These are phyloP conservation scores for Periconia sp. DNA, from an alignment of 2,329 filamentous ascomycete species.

Conservation along the genomic window DNA sequence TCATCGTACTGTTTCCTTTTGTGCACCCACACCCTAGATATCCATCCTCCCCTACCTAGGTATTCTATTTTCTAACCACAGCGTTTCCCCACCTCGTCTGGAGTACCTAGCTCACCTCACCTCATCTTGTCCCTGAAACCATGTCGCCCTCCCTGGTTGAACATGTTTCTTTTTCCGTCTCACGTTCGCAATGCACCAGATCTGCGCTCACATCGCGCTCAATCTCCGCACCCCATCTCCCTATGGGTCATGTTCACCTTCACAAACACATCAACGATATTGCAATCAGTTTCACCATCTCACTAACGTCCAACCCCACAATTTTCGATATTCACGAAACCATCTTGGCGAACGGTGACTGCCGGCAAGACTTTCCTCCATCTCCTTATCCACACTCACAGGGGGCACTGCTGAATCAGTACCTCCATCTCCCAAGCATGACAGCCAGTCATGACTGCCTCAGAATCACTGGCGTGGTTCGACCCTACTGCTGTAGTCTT, in stretches of 20 bases:
- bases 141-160: background rate
- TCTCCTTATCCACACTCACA: background rate
- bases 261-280: background rate
- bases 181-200: background rate
- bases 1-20: background rate
- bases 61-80: background rate
- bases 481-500: no score
- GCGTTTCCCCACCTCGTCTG: background rate
- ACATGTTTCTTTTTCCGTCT: background rate
- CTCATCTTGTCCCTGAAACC: no score
- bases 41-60: background rate
- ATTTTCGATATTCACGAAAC: background rate
- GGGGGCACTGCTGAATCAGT: background rate
- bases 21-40: background rate
- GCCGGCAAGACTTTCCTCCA: background rate
- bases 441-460: background rate
- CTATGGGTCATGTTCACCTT: background rate
- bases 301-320: background rate
- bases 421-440: background rate
- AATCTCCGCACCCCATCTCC: background rate
- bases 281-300: background rate
- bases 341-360: no score
- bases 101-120: no score
- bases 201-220: background rate
- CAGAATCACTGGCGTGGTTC: no score